Conservation (phyloP, 2,329 filamentous ascomycete genomes). For the Ophiognomonia clavigignenti-juglandacearum region DNA sequence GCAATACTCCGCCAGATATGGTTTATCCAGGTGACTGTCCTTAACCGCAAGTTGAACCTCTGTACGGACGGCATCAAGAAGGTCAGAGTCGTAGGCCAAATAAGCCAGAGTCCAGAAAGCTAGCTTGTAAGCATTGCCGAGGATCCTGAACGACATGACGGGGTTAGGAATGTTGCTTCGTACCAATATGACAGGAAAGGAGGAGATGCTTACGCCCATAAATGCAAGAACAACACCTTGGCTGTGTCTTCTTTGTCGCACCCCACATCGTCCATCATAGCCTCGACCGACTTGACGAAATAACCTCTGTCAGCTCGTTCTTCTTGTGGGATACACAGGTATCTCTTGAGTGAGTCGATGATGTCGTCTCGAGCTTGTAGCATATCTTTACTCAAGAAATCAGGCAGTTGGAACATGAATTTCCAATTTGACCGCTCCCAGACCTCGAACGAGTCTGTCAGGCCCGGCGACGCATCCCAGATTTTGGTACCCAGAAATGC, state of each 20-base stretch:
- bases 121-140: slow-evolving; percentile 17
- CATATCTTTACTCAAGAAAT: slow-evolving; percentile 1
- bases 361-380: background rate
- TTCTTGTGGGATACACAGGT: background rate
- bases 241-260: slow-evolving; percentile 2
- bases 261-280: slow-evolving; percentile 3
- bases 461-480: background rate
- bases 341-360: slow-evolving; percentile 1
- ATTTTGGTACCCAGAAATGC: slow-evolving; percentile 1
- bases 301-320: background rate
- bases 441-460: background rate
- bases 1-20: background rate
- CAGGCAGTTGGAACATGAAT: slow-evolving; percentile 3
- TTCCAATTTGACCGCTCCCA: slow-evolving; percentile 3
- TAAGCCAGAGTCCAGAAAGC: slow-evolving; percentile 20
- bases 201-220: background rate
- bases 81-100: background rate
- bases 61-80: background rate
- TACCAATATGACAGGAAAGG: background rate
- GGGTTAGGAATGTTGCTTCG: background rate
- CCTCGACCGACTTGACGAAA: slow-evolving; percentile 5
- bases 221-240: slow-evolving; percentile 1
- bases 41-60: background rate
- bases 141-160: background rate
- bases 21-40: background rate